Evolutionary conservation across 1,139 yeast genomes (phyloP).

Genomic region (Yamadazyma taylorii): DNA sequence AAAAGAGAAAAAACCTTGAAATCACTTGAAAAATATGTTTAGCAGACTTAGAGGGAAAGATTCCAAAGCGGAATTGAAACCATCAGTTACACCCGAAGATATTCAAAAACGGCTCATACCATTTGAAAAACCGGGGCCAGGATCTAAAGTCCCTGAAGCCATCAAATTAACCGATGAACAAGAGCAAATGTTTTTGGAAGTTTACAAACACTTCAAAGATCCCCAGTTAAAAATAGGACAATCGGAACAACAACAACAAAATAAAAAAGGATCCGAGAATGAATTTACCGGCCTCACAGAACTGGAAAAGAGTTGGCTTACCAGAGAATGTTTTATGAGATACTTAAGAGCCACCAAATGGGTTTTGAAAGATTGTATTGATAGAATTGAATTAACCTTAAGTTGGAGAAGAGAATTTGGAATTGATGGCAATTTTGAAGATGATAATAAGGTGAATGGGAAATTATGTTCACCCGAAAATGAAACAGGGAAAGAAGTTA

Average conservation of each 20-base stretch:
- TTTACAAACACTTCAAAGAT: conserved; percentile 58
- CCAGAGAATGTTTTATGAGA: conserved; percentile 48
- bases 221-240: conserved; percentile 39
- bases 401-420: conserved; percentile 53
- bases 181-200: conserved; percentile 53
- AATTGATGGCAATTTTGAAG: conserved; percentile 29
- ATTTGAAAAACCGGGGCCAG: conserved; percentile 49
- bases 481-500: conserved; percentile 49
- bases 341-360: conserved; percentile 51
- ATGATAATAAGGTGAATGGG: conserved; percentile 36
- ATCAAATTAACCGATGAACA: conserved; percentile 54
- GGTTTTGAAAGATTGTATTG: conserved; percentile 40
- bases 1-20: no score
- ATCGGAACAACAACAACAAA: conserved; percentile 38
- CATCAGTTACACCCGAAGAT: conserved; percentile 8
- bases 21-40: no score
- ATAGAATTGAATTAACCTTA: conserved; percentile 41
- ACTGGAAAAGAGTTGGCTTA: conserved; percentile 46
- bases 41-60: conserved; percentile 19
- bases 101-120: conserved; percentile 38
- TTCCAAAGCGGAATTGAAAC: conserved; percentile 9
- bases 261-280: conserved; percentile 18
- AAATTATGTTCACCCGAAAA: conserved; percentile 36
- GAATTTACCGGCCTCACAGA: conserved; percentile 22
- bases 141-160: conserved; percentile 53